Base-by-base conservation (phyloP, 192 early-diverging fungal species). In the Phlyctochytrium planicorne region DNA sequence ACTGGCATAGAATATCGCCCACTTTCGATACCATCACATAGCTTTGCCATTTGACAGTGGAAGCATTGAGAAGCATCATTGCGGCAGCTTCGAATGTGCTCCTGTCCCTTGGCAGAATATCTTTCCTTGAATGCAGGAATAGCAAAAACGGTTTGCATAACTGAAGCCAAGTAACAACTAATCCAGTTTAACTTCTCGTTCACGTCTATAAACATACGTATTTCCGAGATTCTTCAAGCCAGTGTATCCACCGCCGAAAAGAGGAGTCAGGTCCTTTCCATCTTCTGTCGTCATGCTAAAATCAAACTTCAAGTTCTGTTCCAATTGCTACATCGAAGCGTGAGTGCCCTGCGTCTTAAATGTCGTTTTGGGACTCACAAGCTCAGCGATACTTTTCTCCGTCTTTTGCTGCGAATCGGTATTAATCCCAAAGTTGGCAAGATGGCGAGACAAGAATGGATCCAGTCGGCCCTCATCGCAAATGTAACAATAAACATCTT, bases 251-350 rank as follows among this genome's bases (percentile, higher is more conserved):
- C 94, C 89, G 3, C 95, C 96, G 62, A 91, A 96, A 24, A 93
- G 74, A 0, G 94, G 90, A 20, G 84, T 80, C 59, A 96, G 81
- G 29, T 88, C 80, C 65, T 91, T 88, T 47, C 97, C 97, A 71
- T 99, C 97, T 32, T 94, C 91, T 1, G 93, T 96, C 2, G 90
- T 91, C 97, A 99, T 99, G 72, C 89, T 93, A 72, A 98, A 98
- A 68, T 97, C 93, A 83, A 97, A 97, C 75, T 91, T 92, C 60
- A 94, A 79, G 72, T 98, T 98, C 72, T 97, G 91, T 60, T 97
- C 97, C 62, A 98, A 74, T 85, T 97, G 91, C 90, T 91, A 36
- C 25, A 36, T n/a, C n/a, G 30, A 29, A 53, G 3, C 20, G 35
- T 70, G 10, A 35, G 23, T n/a, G n/a, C n/a, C 20, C 0, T 40